These are phyloP conservation scores for Iris macrosiphon DNA, from an alignment of 106 monocot genomes.

Conservation along the genomic window DNA sequence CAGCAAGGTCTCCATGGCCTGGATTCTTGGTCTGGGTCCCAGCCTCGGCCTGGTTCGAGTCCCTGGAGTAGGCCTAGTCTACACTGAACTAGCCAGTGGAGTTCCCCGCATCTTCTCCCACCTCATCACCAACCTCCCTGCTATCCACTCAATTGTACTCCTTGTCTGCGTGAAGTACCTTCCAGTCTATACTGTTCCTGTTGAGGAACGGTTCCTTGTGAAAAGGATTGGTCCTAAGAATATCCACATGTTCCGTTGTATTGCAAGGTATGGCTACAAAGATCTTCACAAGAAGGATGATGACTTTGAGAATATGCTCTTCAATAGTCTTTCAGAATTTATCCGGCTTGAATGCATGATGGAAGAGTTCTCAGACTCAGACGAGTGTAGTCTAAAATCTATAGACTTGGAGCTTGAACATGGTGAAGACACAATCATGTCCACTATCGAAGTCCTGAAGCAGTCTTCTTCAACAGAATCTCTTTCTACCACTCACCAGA, in stretches of 20 bases:
- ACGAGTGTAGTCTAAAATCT: conserved; percentile 18
- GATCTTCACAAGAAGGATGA: conserved; percentile 55
- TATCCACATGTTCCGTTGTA: conserved; percentile 55
- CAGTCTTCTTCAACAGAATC: conserved; percentile 10
- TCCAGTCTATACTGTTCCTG: conserved; percentile 45
- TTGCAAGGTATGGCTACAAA: conserved; percentile 57
- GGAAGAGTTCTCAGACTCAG: conserved; percentile 53
- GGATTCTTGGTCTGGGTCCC: conserved; percentile 59
- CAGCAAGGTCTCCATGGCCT: conserved; percentile 50
- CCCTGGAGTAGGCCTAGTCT: conserved; percentile 56
- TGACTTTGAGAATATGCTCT: conserved; percentile 58
- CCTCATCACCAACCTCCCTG: conserved; percentile 61
- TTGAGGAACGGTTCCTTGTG: conserved; percentile 44
- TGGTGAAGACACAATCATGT: neutral
- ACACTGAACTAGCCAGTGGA: conserved; percentile 53
- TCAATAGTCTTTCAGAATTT: conserved; percentile 29
- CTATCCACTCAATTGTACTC: conserved; percentile 57
- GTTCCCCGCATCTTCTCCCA: conserved; percentile 67
- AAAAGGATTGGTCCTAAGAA: conserved; percentile 55
- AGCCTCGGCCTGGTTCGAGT: conserved; percentile 59
- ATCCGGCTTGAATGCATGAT: conserved; percentile 51
- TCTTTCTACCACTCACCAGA: conserved; percentile 15
- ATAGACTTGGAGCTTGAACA: neutral
- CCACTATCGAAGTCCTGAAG: neutral
- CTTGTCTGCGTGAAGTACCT: conserved; percentile 64